These are phyloP conservation scores for Myriangium duriaei DNA, from an alignment of 2,329 filamentous ascomycete species.

Conservation along the genomic window DNA sequence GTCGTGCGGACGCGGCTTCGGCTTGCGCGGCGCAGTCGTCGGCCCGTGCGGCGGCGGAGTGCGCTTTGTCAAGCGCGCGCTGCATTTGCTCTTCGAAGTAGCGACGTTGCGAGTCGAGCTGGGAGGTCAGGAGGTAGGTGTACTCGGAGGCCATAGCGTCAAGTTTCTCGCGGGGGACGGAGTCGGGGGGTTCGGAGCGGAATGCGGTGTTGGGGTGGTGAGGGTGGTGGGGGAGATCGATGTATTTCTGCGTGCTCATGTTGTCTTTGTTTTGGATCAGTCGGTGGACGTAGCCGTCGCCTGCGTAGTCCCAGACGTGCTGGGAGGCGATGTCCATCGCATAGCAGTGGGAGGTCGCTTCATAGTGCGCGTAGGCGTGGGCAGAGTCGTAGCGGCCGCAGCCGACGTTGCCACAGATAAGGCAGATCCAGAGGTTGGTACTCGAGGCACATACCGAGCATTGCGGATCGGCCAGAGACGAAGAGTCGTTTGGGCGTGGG, in stretches of 20 bases:
- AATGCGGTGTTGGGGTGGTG: conserved; percentile 26
- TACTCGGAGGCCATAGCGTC: conserved; percentile 85
- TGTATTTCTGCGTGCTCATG: conserved; percentile 30
- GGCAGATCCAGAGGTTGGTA: conserved; percentile 84
- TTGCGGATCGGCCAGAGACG: conserved; percentile 50
- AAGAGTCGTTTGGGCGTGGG: conserved; percentile 20
- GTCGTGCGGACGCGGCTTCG: conserved; percentile 36
- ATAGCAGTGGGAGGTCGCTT: conserved; percentile 78
- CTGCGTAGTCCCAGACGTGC: conserved; percentile 95
- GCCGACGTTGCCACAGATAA: conserved; percentile 84
- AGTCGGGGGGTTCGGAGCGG: conserved; percentile 41
- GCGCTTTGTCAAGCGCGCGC: conserved; percentile 80
- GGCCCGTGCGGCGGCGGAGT: conserved; percentile 55
- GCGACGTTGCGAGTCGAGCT: conserved; percentile 80
- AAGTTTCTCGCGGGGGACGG: conserved; percentile 58
- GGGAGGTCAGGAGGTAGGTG: conserved; percentile 80
- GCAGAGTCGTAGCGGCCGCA: conserved; percentile 91
- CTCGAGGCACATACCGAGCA: conserved; percentile 72
- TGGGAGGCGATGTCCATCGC: conserved; percentile 87
- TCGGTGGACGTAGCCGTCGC: conserved; percentile 90
- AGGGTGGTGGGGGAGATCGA: conserved; percentile 61
- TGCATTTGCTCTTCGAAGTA: conserved; percentile 92
- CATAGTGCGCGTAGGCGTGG: conserved; percentile 88
- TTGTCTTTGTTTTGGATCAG: conserved; percentile 71
- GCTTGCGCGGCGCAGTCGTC: conserved; percentile 46